Base-by-base conservation (phyloP, 352 stramenopile species). In the Globisporangium spiculum region DNA sequence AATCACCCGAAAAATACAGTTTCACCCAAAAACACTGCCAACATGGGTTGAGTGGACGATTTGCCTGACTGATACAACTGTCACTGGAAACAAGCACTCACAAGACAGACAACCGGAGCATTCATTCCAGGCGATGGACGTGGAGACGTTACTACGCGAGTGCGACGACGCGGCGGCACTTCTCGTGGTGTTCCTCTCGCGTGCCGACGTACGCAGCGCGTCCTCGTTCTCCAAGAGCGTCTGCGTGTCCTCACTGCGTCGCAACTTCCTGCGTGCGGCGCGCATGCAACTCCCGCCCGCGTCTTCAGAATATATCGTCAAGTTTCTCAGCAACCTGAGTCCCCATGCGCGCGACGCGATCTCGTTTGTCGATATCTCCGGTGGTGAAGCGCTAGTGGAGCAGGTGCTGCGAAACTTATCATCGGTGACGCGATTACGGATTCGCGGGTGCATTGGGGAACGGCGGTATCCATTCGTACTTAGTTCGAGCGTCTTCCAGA, bases 101-200 rank as follows among this genome's bases (percentile, higher is more conserved):
- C 27, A 41, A 41, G 34, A 3, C 34, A 44, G 2, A 41, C 34
- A 41, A 41, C 32, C 32, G 32, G 6, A 36, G 32, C 32, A 36
- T 10, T 9, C 10, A 7, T 41, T 41, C 34, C n/a, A 9, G 22
- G 48, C 48, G 8, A 60, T 60, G 55, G 5, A 60, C 27, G 26
- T 60, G 14, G 55, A 22, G 27, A 24, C 18, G 55, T n/a, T 60
- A 18, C 24, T 60, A 5, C 55, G 9, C 55, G 55, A 60, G 12
- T 60, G 32, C 5, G 55, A 34, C 55, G 55, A 60, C 55, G n/a
- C 32, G 2, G 12, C 55, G 4, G 26, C 27, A 5, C 24, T 46
- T 44, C 55, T 60, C 14, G 55, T 18, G 6, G 30, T 30, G 27
- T 60, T 60, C 55, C 32, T 60, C 27, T 44, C 55, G 30, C 32